Conservation (phyloP, 176 grass and related monocot species). For the Hordeum marinum region DNA sequence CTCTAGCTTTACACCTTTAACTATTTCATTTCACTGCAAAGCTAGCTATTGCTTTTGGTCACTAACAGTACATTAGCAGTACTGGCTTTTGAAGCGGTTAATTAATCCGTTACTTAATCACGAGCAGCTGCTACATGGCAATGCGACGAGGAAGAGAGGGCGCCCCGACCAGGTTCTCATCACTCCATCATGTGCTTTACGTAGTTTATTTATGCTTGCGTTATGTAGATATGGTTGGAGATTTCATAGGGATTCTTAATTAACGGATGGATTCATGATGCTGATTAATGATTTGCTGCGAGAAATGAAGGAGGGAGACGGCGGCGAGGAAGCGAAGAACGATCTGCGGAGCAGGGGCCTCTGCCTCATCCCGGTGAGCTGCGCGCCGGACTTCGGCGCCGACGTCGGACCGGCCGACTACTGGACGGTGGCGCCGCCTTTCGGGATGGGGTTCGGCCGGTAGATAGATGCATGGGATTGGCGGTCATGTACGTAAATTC, state of each 20-base stretch:
- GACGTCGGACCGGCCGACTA: conserved; percentile 52
- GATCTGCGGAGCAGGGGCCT: conserved; percentile 79
- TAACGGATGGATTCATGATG: not conserved
- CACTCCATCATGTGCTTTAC: not conserved
- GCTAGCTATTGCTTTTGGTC: conserved; percentile 20
- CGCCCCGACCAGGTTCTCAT: conserved; percentile 20
- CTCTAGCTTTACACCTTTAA: conserved; percentile 38
- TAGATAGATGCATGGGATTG: conserved; percentile 39
- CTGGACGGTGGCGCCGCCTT: conserved; percentile 64
- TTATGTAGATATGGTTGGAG: not conserved
- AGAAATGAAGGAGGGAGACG: conserved; percentile 27
- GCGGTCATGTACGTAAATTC: not conserved
- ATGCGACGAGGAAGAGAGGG: conserved; percentile 28
- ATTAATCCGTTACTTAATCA: not conserved
- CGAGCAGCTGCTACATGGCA: conserved; percentile 42
- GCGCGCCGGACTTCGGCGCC: conserved; percentile 48
- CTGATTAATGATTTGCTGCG: not conserved
- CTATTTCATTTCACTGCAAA: conserved; percentile 29
- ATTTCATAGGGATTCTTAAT: conserved; percentile 3
- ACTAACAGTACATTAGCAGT: conserved; percentile 23
- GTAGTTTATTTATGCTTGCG: not conserved
- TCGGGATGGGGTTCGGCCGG: conserved; percentile 43
- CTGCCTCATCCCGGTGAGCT: conserved; percentile 84
- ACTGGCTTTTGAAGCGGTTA: not conserved
- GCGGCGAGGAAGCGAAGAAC: conserved; percentile 43